These are phyloP conservation scores for Neurospora sp. DNA, from an alignment of 495 filamentous ascomycete genomes.

Conservation along the genomic window DNA sequence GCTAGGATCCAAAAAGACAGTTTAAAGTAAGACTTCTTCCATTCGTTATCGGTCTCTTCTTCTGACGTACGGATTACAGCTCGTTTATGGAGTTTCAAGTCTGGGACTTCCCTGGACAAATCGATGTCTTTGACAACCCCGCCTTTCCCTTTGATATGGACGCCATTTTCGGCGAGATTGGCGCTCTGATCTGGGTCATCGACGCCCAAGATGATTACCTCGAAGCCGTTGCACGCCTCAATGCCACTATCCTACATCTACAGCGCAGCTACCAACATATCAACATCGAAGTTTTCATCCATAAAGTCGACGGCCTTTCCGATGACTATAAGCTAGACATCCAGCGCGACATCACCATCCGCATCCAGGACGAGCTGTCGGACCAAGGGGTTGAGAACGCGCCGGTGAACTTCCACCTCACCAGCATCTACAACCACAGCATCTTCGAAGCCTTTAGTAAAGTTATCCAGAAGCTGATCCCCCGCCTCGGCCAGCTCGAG, in stretches of 20 bases:
- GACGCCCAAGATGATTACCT: conserved; percentile 97
- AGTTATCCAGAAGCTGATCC: conserved; percentile 94
- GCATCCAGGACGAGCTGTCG: conserved; percentile 92
- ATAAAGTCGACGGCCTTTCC: conserved; percentile 90
- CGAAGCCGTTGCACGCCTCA: conserved; percentile 77
- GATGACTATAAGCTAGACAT: conserved; percentile 93
- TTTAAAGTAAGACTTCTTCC: conserved; percentile 53
- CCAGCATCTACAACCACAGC: conserved; percentile 93
- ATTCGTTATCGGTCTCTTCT: not conserved
- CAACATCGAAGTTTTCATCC: conserved; percentile 95
- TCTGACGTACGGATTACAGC: conserved; percentile 34
- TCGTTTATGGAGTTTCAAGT: conserved; percentile 99
- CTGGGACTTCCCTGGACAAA: conserved; percentile 92
- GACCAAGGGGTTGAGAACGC: conserved; percentile 88
- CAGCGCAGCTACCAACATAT: conserved; percentile 81
- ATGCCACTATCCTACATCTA: conserved; percentile 75
- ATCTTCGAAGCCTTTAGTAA: conserved; percentile 98
- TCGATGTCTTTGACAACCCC: conserved; percentile 73
- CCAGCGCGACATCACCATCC: conserved; percentile 87
- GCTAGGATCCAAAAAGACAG: conserved; percentile 85
- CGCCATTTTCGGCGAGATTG: conserved; percentile 84
- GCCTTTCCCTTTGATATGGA: conserved; percentile 65
- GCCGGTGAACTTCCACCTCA: conserved; percentile 85
- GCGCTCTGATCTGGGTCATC: conserved; percentile 95
- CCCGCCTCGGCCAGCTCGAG: conserved; percentile 83